A percentile compares a stretch with the other conserved stretches of the same genome.
These are phyloP conservation scores for Gomphus bonarii DNA, from an alignment of 1,284 basidiomycete species.

Conservation along the genomic window DNA sequence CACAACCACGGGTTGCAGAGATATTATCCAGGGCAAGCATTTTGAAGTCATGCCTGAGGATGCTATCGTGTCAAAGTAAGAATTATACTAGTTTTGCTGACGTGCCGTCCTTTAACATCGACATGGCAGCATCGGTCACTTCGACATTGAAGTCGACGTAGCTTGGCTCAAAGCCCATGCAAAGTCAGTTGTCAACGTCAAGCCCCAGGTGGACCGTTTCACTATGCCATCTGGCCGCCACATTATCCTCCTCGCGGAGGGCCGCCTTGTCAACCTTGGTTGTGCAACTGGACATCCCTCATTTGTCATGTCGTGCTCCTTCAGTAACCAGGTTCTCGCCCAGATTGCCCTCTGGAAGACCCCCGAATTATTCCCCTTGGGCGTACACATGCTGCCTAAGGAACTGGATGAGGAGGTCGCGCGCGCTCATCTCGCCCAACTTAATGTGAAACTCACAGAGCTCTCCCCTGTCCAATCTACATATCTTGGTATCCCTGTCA, in stretches of 20 bases:
- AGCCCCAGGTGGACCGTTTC: slow-evolving; percentile 99
- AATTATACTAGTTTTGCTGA: not conserved
- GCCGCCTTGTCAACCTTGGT: slow-evolving; percentile 97
- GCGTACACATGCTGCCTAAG: slow-evolving; percentile 96
- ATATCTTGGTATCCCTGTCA: slow-evolving; percentile 87
- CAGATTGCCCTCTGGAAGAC: slow-evolving; percentile 98
- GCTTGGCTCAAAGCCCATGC: slow-evolving; percentile 98
- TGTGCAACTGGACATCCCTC: slow-evolving; percentile 90
- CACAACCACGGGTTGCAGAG: slow-evolving; percentile 97
- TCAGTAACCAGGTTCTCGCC: slow-evolving; percentile 97
- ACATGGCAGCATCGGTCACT: slow-evolving; percentile 80
- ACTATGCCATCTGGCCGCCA: slow-evolving; percentile 88
- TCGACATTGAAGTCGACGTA: slow-evolving; percentile 98
- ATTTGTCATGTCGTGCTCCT: slow-evolving; percentile 99
- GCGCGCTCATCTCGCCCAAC: slow-evolving; percentile 83
- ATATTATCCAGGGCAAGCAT: slow-evolving; percentile 93
- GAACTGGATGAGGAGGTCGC: slow-evolving; percentile 98
- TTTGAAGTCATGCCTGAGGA: slow-evolving; percentile 95
- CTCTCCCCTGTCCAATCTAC: slow-evolving; percentile 72
- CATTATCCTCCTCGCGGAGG: slow-evolving; percentile 95
- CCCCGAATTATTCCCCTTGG: slow-evolving; percentile 82
- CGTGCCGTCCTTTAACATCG: not conserved
- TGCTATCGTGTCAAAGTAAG: slow-evolving; percentile 96
- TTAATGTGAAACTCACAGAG: slow-evolving; percentile 90
- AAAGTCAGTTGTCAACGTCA: slow-evolving; percentile 80